Percentiles rank a stretch among this genome's conserved stretches.
phyloP scores from a whole-genome alignment of 2,329 filamentous ascomycete species.

The Aspergillus latus region DNA sequence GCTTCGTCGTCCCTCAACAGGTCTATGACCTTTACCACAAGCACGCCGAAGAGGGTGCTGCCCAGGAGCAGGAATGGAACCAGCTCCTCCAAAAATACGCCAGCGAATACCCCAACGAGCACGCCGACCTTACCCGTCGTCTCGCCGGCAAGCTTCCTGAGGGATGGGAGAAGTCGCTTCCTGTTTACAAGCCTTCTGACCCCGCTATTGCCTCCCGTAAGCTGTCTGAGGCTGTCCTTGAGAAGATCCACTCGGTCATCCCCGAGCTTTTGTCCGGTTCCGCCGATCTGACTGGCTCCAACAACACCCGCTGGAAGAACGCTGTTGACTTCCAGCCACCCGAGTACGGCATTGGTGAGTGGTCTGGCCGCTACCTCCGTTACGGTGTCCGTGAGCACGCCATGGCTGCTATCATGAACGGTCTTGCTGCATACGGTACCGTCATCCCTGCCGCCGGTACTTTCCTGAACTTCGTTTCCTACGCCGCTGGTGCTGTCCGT shows the following conservation, averaged over 20 bases:
- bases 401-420: constrained; percentile 60
- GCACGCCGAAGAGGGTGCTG: constrained; percentile 81
- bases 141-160: constrained; percentile 81
- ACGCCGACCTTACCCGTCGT: constrained; percentile 78
- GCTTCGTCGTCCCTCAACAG: constrained; percentile 88
- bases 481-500: constrained; percentile 91
- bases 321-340: constrained; percentile 97
- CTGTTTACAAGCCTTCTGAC: constrained; percentile 84
- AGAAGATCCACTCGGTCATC: constrained; percentile 77
- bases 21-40: constrained; percentile 90
- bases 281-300: constrained; percentile 96
- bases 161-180: constrained; percentile 93
- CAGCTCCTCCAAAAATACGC: constrained; percentile 85
- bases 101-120: constrained; percentile 72
- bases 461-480: constrained; percentile 99
- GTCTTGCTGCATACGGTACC: constrained; percentile 91
- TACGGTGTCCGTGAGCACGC: constrained; percentile 55
- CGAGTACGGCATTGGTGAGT: constrained; percentile 79
- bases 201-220: constrained; percentile 87
- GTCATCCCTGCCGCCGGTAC: constrained; percentile 92
- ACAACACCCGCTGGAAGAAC: constrained; percentile 97
- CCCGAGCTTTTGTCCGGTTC: constrained; percentile 95
- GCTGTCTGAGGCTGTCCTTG: constrained; percentile 89
- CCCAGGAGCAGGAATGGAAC: constrained; percentile 93
- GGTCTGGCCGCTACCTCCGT: constrained; percentile 76